These are phyloP conservation scores for Cadophora sp. DNA, from an alignment of 2,329 filamentous ascomycete species.

Conservation along the genomic window DNA sequence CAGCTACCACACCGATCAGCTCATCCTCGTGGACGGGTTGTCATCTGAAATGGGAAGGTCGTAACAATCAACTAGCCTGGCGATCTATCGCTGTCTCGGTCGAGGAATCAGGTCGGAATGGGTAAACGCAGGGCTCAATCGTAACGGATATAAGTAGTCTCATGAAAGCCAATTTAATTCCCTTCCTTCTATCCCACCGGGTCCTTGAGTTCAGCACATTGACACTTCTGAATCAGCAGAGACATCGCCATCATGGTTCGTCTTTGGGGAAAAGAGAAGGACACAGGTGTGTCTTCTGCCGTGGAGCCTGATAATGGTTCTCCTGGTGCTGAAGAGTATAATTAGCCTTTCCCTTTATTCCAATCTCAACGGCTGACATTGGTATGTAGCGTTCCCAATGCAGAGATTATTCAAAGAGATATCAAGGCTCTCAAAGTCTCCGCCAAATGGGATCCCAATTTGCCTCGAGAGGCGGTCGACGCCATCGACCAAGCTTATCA, in stretches of 20 bases:
- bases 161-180: background rate
- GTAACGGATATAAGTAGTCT: background rate
- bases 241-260: conserved; percentile 13
- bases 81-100: conserved; percentile 6
- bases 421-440: conserved; percentile 13
- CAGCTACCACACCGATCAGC: background rate
- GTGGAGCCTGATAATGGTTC: conserved; percentile 6
- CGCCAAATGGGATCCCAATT: conserved; percentile 24
- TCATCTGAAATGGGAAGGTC: conserved; percentile 9
- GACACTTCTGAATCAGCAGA: background rate
- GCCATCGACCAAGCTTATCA: conserved; percentile 20
- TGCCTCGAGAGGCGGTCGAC: conserved; percentile 19
- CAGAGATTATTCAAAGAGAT: conserved; percentile 14
- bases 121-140: background rate
- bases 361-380: too few species aligned
- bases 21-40: background rate
- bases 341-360: background rate
- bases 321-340: conserved; percentile 11
- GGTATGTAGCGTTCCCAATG: background rate
- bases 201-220: background rate
- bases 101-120: background rate
- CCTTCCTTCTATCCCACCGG: too few species aligned
- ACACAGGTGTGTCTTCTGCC: conserved; percentile 3
- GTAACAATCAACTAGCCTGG: background rate
- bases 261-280: conserved; percentile 15